phyloP scores from a whole-genome alignment of 306 rosid genomes.

The Acacia melanoxylon region DNA sequence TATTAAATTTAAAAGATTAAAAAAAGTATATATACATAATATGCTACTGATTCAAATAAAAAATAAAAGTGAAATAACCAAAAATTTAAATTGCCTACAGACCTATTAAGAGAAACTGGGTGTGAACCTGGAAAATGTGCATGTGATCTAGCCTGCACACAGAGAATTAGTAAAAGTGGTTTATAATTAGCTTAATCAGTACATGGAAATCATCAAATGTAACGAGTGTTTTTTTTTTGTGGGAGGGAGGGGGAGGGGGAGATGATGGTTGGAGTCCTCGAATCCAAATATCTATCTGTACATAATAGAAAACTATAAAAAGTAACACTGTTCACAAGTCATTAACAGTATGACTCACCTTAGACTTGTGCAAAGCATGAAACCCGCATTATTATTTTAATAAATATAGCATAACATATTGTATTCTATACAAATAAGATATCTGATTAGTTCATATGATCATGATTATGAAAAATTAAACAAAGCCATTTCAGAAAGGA shows the following conservation, averaged over 20 bases:
- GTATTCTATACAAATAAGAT: neutral
- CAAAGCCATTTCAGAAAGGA: neutral
- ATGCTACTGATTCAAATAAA: constrained; percentile 30
- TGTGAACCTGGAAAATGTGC: constrained; percentile 96
- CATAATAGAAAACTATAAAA: neutral
- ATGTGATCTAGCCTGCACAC: constrained; percentile 80
- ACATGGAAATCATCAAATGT: constrained; percentile 13
- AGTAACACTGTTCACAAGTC: neutral
- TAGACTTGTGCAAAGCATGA: neutral
- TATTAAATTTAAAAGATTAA: neutral
- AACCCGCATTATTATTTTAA: neutral
- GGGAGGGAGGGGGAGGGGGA: neutral
- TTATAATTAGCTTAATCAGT: constrained; percentile 21
- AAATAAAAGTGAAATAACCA: neutral
- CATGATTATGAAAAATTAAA: constrained; percentile 12
- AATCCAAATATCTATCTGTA: neutral
- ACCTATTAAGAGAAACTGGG: constrained; percentile 98
- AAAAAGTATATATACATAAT: constrained; percentile 10
- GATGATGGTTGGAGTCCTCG: constrained; percentile 2
- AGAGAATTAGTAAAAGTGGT: constrained; percentile 31
- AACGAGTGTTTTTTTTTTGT: neutral
- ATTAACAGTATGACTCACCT: neutral
- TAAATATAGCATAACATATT: constrained; percentile 3
- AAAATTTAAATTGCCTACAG: neutral
- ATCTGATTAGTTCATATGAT: constrained; percentile 10